Evolutionary conservation across 2,329 filamentous ascomycete genomes (phyloP).

Genomic region (Aspergillus eucalypticola): DNA sequence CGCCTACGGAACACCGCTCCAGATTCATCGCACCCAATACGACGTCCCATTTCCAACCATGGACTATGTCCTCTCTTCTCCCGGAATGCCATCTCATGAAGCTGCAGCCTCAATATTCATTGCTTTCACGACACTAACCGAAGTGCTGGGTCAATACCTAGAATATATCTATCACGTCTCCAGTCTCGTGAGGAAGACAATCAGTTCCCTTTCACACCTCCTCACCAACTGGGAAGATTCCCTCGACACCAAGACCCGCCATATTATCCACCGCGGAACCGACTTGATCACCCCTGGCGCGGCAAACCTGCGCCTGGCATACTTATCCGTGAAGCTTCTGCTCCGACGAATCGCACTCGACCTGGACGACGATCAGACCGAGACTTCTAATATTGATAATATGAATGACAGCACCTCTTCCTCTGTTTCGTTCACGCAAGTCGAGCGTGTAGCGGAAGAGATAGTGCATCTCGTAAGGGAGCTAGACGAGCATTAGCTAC

Average conservation of each 20-base stretch:
- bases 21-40: constrained; percentile 48
- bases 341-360: constrained; percentile 52
- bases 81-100: constrained; percentile 17
- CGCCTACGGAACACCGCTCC: constrained; percentile 56
- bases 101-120: constrained; percentile 46
- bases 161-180: constrained; percentile 38
- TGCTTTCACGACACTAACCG: constrained; percentile 49
- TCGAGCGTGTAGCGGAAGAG: constrained; percentile 50
- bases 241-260: constrained; percentile 40
- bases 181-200: constrained; percentile 23
- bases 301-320: constrained; percentile 55
- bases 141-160: constrained; percentile 42
- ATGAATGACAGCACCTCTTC: constrained; percentile 4
- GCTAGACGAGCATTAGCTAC: constrained; percentile 45
- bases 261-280: constrained; percentile 47
- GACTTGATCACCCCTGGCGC: constrained; percentile 47
- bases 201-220: constrained; percentile 38
- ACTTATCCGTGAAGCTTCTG: constrained; percentile 52
- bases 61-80: constrained; percentile 33
- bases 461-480: constrained; percentile 53
- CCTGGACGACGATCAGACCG: constrained; percentile 28
- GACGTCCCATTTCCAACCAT: constrained; percentile 51
- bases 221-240: constrained; percentile 51
- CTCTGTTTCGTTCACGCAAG: constrained; percentile 42
- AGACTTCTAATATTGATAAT: background rate